phyloP scores from a whole-genome alignment of 192 early-diverging fungal species.

The Linnemannia elongata region DNA sequence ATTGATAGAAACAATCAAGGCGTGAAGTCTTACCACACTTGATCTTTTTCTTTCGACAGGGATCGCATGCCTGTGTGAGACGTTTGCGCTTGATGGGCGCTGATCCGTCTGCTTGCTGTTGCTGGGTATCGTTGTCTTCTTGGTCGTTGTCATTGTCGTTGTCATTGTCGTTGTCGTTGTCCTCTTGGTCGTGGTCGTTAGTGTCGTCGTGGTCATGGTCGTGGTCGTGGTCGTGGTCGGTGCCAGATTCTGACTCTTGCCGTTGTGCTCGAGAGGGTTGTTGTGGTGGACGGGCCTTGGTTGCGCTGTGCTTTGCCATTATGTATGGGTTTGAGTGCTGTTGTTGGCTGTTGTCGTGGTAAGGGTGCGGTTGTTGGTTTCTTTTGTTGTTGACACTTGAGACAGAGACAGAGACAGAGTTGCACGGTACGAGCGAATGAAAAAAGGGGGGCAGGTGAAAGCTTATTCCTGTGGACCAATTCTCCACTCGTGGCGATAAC shows the following conservation, averaged over 20 bases:
- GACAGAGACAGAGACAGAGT: not conserved
- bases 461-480: not conserved
- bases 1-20: not conserved
- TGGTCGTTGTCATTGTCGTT: conserved; percentile 32
- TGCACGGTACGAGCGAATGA: not conserved
- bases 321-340: not conserved
- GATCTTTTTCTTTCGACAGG: conserved; percentile 82
- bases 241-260: conserved; percentile 11
- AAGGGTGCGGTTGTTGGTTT: not conserved
- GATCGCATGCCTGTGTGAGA: conserved; percentile 80
- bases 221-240: conserved; percentile 11
- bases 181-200: not conserved
- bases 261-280: not conserved
- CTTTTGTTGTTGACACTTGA: not conserved
- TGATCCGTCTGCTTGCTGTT: not conserved
- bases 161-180: conserved; percentile 9
- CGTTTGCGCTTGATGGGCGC: conserved; percentile 68
- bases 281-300: not conserved
- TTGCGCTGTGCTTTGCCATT: not conserved
- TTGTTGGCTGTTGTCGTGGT: not conserved
- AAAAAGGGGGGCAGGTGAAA: not conserved
- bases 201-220: conserved; percentile 14
- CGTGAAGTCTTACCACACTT: conserved; percentile 54
- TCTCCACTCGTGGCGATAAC: conserved; percentile 1
- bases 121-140: conserved; percentile 30